phyloP scores from a whole-genome alignment of 345 rosid species.

The Excoecaria cochinchinensis region DNA sequence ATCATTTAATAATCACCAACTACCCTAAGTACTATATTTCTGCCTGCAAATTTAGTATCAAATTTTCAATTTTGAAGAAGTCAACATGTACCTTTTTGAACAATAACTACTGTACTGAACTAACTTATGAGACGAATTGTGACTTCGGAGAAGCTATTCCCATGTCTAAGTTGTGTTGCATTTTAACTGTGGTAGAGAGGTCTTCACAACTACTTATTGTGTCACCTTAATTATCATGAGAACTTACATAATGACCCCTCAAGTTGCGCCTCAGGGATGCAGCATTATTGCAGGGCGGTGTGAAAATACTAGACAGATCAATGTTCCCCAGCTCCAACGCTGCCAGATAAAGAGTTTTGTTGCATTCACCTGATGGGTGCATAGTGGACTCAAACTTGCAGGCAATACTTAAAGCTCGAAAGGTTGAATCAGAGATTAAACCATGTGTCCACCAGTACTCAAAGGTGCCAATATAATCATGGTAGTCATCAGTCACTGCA shows the following conservation, averaged over 20 bases:
- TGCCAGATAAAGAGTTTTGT: slow-evolving; percentile 51
- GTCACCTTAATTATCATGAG: background rate
- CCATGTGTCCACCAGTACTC: slow-evolving; percentile 99
- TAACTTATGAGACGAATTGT: background rate
- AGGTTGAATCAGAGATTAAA: slow-evolving; percentile 85
- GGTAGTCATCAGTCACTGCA: slow-evolving; percentile 90
- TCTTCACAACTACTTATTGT: background rate
- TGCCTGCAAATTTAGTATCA: background rate
- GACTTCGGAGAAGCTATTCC: background rate
- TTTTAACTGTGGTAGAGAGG: background rate
- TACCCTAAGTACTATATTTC: slow-evolving; percentile 8
- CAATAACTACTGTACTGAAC: background rate
- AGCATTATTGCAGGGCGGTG: slow-evolving; percentile 64
- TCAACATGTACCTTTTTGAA: background rate
- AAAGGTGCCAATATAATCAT: slow-evolving; percentile 78
- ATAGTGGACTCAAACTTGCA: slow-evolving; percentile 59
- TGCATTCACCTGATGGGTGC: slow-evolving; percentile 74
- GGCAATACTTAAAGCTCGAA: slow-evolving; percentile 44
- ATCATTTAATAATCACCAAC: slow-evolving; percentile 8
- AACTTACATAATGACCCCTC: slow-evolving; percentile 76
- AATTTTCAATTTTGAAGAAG: background rate
- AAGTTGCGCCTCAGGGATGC: slow-evolving; percentile 51
- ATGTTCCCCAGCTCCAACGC: slow-evolving; percentile 69
- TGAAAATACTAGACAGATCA: slow-evolving; percentile 86
- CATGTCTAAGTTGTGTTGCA: background rate